A percentile compares a stretch with the other conserved stretches of the same genome.
Evolutionary conservation across 305 asterid species (phyloP).

Genomic region (Petunia hybrid): DNA sequence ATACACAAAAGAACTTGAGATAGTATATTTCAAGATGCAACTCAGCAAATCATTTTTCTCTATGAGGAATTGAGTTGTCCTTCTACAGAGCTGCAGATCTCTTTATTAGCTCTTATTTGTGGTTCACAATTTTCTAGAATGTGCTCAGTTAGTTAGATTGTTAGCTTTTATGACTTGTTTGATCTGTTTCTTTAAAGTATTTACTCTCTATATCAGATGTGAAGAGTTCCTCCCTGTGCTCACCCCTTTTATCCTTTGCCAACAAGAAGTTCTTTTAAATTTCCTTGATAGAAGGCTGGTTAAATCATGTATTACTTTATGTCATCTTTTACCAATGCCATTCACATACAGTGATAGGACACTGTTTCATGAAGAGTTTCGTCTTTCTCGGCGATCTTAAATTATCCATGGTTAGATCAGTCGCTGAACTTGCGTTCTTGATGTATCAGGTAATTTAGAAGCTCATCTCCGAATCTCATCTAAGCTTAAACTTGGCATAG

Average conservation of each 20-base stretch:
- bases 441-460: constrained; percentile 77
- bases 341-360: constrained; percentile 11
- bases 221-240: background rate
- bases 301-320: constrained; percentile 15
- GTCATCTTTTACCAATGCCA: background rate
- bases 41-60: background rate
- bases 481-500: constrained; percentile 78
- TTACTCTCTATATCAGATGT: background rate
- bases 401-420: background rate
- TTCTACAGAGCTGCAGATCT: background rate
- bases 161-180: background rate
- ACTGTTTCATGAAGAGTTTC: constrained; percentile 14
- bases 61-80: background rate
- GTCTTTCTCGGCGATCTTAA: constrained; percentile 2
- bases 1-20: background rate
- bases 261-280: background rate
- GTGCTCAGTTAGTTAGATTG: background rate
- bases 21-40: background rate
- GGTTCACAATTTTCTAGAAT: background rate
- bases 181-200: background rate
- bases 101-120: constrained; percentile 13
- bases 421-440: constrained; percentile 26
- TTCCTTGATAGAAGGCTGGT: background rate
- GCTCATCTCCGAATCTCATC: constrained; percentile 67
- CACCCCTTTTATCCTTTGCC: constrained; percentile 15